Conservation (phyloP, 768 basidiomycete genomes). For the Kwoniella dendrophila region DNA sequence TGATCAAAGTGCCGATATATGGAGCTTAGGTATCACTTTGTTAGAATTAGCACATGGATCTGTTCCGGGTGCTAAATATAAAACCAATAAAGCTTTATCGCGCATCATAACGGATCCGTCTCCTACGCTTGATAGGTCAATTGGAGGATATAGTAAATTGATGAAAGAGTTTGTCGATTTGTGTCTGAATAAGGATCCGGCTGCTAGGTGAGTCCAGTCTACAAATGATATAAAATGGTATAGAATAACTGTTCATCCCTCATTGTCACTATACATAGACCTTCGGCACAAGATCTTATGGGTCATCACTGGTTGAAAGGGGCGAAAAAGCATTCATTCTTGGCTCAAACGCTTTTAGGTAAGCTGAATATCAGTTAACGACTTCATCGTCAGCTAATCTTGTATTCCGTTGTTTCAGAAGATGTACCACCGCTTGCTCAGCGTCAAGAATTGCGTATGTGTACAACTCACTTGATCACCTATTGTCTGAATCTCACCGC, state of each 20-base stretch:
- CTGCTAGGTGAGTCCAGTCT: conserved; percentile 62
- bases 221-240: not conserved
- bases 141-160: conserved; percentile 69
- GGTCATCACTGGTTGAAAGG: conserved; percentile 75
- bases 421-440: conserved; percentile 38
- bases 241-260: not conserved
- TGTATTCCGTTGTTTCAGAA: conserved; percentile 6
- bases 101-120: conserved; percentile 77
- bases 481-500: not conserved
- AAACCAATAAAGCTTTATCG: conserved; percentile 71
- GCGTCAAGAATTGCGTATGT: conserved; percentile 46
- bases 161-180: conserved; percentile 82
- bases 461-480: not conserved
- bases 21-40: conserved; percentile 87
- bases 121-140: conserved; percentile 70
- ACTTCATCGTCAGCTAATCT: not conserved
- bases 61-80: conserved; percentile 78
- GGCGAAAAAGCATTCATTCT: conserved; percentile 75
- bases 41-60: conserved; percentile 79
- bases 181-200: conserved; percentile 83
- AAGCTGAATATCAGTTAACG: conserved; percentile 1
- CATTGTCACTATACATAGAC: conserved; percentile 60
- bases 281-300: conserved; percentile 75
- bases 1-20: conserved; percentile 81
- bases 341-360: conserved; percentile 72